phyloP scores from a whole-genome alignment of 2,329 filamentous ascomycete genomes.

The Colletotrichum spaethianum region DNA sequence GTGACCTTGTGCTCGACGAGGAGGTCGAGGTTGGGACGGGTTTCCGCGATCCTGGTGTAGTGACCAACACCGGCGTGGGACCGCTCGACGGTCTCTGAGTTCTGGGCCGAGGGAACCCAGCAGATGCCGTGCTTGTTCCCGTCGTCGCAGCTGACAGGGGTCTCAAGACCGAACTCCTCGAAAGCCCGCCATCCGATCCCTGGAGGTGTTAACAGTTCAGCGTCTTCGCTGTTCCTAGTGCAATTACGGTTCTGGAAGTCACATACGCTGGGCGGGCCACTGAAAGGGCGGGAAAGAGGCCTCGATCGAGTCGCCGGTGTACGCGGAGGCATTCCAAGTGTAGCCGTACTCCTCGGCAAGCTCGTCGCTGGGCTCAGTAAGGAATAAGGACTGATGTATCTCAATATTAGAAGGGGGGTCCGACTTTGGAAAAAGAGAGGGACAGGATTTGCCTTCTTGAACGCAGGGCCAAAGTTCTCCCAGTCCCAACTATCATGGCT shows the following conservation, averaged over 20 bases:
- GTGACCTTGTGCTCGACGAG: constrained; percentile 49
- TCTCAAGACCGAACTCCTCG: constrained; percentile 46
- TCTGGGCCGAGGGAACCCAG: constrained; percentile 49
- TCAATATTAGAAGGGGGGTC: not conserved
- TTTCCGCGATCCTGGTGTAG: constrained; percentile 46
- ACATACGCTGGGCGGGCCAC: constrained; percentile 48
- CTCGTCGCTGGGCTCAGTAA: constrained; percentile 44
- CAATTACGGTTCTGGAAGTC: constrained; percentile 6
- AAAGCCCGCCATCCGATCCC: constrained; percentile 42
- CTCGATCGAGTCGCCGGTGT: constrained; percentile 50
- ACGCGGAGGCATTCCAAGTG: constrained; percentile 51
- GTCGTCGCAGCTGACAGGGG: constrained; percentile 45
- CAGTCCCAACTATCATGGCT: constrained; percentile 51
- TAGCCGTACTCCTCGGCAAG: constrained; percentile 49
- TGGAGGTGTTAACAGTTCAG: not conserved
- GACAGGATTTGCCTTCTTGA: constrained; percentile 49
- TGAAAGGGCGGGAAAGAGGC: constrained; percentile 51
- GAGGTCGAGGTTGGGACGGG: constrained; percentile 45
- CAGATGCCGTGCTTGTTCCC: constrained; percentile 51
- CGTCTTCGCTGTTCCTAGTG: not conserved
- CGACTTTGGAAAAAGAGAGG: not conserved
- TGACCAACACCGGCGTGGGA: constrained; percentile 50
- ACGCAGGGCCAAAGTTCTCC: constrained; percentile 52
- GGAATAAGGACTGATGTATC: constrained; percentile 18
- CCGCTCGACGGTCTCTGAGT: constrained; percentile 47